phyloP scores from a whole-genome alignment of 768 basidiomycete genomes.

The Wakefieldia striispora region DNA sequence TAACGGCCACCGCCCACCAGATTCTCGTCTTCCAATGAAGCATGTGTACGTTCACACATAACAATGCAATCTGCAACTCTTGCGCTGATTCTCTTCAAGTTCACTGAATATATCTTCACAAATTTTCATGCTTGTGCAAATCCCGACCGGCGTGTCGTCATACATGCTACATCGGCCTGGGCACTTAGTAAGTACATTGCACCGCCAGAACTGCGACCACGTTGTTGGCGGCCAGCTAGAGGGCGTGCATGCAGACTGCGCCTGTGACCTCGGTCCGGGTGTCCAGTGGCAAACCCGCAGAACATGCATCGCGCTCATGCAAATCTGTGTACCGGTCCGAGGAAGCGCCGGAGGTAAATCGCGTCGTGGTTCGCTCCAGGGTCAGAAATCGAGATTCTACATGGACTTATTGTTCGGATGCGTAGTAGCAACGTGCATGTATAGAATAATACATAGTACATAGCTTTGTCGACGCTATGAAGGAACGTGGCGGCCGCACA shows the following conservation, averaged over 20 bases:
- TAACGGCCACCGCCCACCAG: constrained; percentile 30
- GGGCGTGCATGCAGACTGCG: not conserved
- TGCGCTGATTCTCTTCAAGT: not conserved
- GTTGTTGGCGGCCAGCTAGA: not conserved
- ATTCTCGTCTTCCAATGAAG: constrained; percentile 26
- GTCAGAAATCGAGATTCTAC: too few relatives aligned
- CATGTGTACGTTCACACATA: not conserved
- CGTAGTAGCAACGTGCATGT: too few relatives aligned
- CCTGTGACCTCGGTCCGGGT: not conserved
- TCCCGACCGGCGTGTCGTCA: not conserved
- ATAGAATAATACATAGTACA: too few relatives aligned
- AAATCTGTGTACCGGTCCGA: not conserved
- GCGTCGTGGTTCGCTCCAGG: not conserved
- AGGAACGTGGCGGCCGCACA: constrained; percentile 30
- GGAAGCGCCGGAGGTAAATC: not conserved
- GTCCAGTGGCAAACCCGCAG: constrained; percentile 1
- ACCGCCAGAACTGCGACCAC: not conserved
- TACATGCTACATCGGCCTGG: too few relatives aligned
- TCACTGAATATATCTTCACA: not conserved
- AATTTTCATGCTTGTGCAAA: not conserved
- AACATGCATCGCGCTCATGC: constrained; percentile 3
- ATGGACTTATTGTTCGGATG: too few relatives aligned
- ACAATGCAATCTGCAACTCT: not conserved
- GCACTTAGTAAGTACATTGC: too few relatives aligned
- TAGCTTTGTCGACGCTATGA: not conserved